Percentiles rank a stretch among this genome's conserved stretches.
Conservation (phyloP, 2,329 filamentous ascomycete genomes). For the Sporothrix sp. region DNA sequence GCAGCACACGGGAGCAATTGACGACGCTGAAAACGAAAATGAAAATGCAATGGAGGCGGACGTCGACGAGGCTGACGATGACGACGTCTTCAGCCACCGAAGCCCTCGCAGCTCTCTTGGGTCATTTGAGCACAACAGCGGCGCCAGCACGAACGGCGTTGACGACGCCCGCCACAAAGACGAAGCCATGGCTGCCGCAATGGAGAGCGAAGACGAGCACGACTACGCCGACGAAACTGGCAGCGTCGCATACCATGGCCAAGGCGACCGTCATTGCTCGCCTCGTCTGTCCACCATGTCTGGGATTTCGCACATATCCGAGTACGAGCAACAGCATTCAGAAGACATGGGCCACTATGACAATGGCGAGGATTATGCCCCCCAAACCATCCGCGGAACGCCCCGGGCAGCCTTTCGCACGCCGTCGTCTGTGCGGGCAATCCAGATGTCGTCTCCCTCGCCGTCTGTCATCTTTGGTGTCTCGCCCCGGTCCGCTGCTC, state of each 20-base stretch:
- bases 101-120: conserved; percentile 48
- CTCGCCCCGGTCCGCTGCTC: conserved; percentile 46
- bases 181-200: conserved; percentile 12
- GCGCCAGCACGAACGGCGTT: conserved; percentile 14
- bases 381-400: conserved; percentile 44
- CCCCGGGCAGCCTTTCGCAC: conserved; percentile 58
- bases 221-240: conserved; percentile 19
- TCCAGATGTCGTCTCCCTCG: conserved; percentile 62
- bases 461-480: conserved; percentile 39
- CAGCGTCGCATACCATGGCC: conserved; percentile 13
- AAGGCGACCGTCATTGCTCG: background rate
- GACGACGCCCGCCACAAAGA: background rate
- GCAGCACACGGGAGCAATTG: conserved; percentile 14
- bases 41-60: conserved; percentile 37
- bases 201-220: conserved; percentile 10
- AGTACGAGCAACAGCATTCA: conserved; percentile 38
- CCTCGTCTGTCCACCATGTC: conserved; percentile 40
- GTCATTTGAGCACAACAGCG: conserved; percentile 30
- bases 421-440: conserved; percentile 56
- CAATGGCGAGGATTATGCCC: conserved; percentile 36
- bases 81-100: conserved; percentile 50
- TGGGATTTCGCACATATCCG: conserved; percentile 41
- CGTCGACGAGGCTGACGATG: conserved; percentile 47
- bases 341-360: conserved; percentile 29
- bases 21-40: conserved; percentile 26